These are phyloP conservation scores for Termitomyces sp. DNA, from an alignment of 768 basidiomycete species.

Conservation along the genomic window DNA sequence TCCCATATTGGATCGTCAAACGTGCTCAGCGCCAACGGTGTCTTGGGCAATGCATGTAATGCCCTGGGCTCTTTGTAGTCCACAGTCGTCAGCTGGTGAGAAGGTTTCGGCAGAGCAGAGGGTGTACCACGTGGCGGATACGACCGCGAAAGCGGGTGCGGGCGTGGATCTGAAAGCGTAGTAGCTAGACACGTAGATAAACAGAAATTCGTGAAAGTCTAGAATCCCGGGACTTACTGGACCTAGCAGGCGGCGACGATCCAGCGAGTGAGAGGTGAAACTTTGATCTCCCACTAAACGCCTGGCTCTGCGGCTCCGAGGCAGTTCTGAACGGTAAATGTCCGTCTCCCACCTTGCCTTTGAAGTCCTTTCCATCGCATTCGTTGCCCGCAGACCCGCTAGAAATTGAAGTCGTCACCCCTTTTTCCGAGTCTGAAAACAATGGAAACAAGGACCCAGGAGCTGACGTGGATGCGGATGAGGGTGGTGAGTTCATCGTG, in stretches of 20 bases:
- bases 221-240: neutral
- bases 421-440: neutral
- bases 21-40: constrained; percentile 57
- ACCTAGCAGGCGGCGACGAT: neutral
- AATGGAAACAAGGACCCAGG: neutral
- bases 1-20: constrained; percentile 76
- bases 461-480: neutral
- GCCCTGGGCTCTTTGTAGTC: constrained; percentile 63
- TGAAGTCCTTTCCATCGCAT: neutral
- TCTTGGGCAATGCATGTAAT: constrained; percentile 42
- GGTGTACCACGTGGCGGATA: neutral
- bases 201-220: neutral
- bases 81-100: constrained; percentile 23
- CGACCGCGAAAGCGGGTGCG: neutral
- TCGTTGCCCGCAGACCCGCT: neutral
- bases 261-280: neutral
- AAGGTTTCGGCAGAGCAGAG: neutral
- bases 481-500: neutral
- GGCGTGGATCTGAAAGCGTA: neutral
- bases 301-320: neutral
- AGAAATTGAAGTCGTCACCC: neutral
- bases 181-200: neutral
- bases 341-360: neutral
- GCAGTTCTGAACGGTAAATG: neutral
- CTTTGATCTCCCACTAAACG: neutral